Base-by-base conservation (phyloP, 805 yeast genomes). In the Candida suzukii region DNA sequence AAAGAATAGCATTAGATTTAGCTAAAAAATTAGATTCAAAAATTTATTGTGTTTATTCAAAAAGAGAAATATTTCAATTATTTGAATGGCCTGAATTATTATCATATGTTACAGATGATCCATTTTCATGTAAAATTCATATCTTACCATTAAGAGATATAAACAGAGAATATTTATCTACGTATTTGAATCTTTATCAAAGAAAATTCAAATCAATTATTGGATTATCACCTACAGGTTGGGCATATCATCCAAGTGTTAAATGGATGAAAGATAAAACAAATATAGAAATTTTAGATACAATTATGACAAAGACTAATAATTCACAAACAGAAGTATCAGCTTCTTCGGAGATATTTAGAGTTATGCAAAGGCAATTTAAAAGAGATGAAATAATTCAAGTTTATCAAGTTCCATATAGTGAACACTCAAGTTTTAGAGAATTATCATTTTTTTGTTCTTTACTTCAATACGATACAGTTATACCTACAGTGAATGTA, bases 401-500 rank as follows among this genome's bases (percentile, higher is more conserved):
- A 37, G 66, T 78, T 1, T 80, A 81, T 49, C 60, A 73, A 11
- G 74, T 58, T 1, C 98, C 99, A 0, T 93, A 93, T 54, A 83
- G 95, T 53, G 99, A 93, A 56, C 99, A 93, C 63, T 87, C 96
- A 11, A 86, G 95, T 43, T 91, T 80, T 52, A 66, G 83, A 30
- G 99, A 93, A 53, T 67, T 93, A 30, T 70, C 81, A 12, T 70
- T 72, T 41, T 86, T 91, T 54, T 74, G 82, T 19, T 63, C 73
- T 2, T 61, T 71, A 19, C 49, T 87, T 32, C 58, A 71, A 8
- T 72, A 77, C 47, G 61, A 61, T 0, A 53, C 68, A 32, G 73
- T 87, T 13, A 76, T 88, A 9, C 93, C 97, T 0, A 93, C 99
- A 0, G 99, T 91, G 4, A 77, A 76, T 42, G 53, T 63, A 39